phyloP scores from a whole-genome alignment of 495 filamentous ascomycete genomes.

The Cladorrhinum samala region DNA sequence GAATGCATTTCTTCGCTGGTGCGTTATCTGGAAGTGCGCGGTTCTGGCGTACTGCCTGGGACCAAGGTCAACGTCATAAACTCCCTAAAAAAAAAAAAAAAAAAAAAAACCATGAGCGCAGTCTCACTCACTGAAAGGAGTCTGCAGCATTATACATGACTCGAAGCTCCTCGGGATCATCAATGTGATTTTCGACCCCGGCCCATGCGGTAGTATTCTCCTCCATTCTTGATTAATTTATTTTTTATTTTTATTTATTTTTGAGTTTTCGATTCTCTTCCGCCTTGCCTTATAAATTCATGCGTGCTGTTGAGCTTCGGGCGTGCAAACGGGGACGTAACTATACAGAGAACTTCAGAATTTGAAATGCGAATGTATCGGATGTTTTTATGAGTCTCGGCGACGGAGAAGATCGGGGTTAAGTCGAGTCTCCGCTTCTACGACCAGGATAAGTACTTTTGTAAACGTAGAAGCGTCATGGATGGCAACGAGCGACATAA shows the following conservation, averaged over 20 bases:
- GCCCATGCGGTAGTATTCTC: conserved; percentile 42
- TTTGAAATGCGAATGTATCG: no score
- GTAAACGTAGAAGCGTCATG: no score
- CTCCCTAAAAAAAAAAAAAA: background rate
- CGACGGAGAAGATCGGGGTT: background rate
- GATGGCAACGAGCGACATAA: no score
- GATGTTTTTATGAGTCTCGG: background rate
- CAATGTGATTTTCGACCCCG: conserved; percentile 55
- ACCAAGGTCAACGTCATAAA: background rate
- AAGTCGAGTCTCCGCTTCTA: background rate
- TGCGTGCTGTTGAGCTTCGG: no score
- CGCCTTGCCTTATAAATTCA: no score
- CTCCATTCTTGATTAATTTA: background rate
- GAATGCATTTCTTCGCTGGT: conserved; percentile 81
- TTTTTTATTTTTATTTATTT: background rate
- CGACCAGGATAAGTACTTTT: no score
- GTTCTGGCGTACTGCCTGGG: conserved; percentile 72
- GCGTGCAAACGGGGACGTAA: no score
- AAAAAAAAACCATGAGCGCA: background rate
- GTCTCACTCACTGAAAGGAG: conserved; percentile 69
- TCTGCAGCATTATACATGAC: conserved; percentile 74
- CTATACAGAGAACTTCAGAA: no score
- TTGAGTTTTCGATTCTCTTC: no score
- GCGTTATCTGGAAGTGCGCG: conserved; percentile 82
- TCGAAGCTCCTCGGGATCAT: conserved; percentile 66